phyloP scores from a whole-genome alignment of 495 filamentous ascomycete genomes.

The Zalerion maritima region DNA sequence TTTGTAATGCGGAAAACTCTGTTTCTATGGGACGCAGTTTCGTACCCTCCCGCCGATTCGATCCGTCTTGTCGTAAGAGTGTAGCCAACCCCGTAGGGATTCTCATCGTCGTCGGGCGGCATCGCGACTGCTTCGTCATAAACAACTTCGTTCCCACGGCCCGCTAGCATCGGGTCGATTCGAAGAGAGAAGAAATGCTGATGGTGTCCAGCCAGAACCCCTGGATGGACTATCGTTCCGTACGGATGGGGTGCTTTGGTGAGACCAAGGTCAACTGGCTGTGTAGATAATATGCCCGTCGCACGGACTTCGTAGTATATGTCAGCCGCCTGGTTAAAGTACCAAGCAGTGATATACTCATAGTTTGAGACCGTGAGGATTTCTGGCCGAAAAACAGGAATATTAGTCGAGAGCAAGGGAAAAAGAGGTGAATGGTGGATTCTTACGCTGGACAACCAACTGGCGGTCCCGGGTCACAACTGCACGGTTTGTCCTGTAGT shows the following conservation, averaged over 20 bases:
- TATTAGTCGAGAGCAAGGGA: too few relatives aligned
- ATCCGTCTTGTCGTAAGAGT: too few relatives aligned
- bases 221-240: slow-evolving; percentile 59
- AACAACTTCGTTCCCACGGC: slow-evolving; percentile 53
- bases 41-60: slow-evolving; percentile 42
- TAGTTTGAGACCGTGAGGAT: too few relatives aligned
- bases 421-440: too few relatives aligned
- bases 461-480: slow-evolving; percentile 55
- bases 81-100: slow-evolving; percentile 72
- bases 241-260: slow-evolving; percentile 44
- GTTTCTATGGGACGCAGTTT: slow-evolving; percentile 46
- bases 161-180: slow-evolving; percentile 70
- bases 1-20: slow-evolving; percentile 76
- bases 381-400: too few relatives aligned
- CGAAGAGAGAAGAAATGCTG: slow-evolving; percentile 88
- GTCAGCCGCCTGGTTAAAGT: slow-evolving; percentile 76
- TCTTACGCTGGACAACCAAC: slow-evolving; percentile 54
- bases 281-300: slow-evolving; percentile 48
- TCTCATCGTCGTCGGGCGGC: slow-evolving; percentile 41
- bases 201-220: slow-evolving; percentile 38
- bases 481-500: slow-evolving; percentile 56
- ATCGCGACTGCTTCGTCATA: slow-evolving; percentile 46
- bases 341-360: slow-evolving; percentile 52
- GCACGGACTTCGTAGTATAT: slow-evolving; percentile 53
- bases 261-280: slow-evolving; percentile 51